These are phyloP conservation scores for Neophaeococcomyces mojaviensis DNA, from an alignment of 2,329 filamentous ascomycete genomes.

Conservation along the genomic window DNA sequence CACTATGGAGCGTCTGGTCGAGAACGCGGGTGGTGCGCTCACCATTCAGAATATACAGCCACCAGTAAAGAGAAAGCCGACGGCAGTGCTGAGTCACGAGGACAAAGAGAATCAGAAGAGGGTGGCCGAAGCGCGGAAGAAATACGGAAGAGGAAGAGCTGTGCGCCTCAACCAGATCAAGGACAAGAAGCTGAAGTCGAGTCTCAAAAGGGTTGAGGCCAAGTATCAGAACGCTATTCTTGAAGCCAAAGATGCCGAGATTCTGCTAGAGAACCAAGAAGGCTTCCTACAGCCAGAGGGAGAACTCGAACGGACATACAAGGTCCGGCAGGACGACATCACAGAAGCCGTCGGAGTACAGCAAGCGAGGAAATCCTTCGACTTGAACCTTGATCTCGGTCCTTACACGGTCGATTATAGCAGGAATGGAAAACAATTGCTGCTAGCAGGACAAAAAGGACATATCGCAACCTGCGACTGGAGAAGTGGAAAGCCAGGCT, in stretches of 20 bases:
- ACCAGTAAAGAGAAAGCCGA: constrained; percentile 20
- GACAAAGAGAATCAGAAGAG: constrained; percentile 34
- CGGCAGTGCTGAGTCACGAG: constrained; percentile 20
- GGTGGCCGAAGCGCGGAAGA: constrained; percentile 53
- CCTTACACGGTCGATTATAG: constrained; percentile 88
- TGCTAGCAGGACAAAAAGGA: constrained; percentile 83
- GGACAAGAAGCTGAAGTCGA: constrained; percentile 83
- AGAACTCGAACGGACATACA: constrained; percentile 86
- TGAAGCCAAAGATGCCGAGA: constrained; percentile 89
- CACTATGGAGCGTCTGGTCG: constrained; percentile 20
- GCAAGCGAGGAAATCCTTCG: constrained; percentile 87
- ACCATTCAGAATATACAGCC: constrained; percentile 21
- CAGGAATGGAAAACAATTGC: constrained; percentile 74
- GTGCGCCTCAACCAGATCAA: constrained; percentile 66
- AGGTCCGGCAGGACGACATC: constrained; percentile 84
- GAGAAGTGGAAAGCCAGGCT: constrained; percentile 82
- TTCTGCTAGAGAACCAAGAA: constrained; percentile 75
- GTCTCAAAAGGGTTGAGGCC: constrained; percentile 67
- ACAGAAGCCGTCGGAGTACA: constrained; percentile 65
- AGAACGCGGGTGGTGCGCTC: constrained; percentile 22
- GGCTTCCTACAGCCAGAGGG: constrained; percentile 85
- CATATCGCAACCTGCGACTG: constrained; percentile 97
- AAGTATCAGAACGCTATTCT: constrained; percentile 76
- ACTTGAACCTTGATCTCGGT: constrained; percentile 74
- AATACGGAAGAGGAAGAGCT: constrained; percentile 75